A percentile compares a stretch with the other conserved stretches of the same genome.
Evolutionary conservation across 306 rosid genomes (phyloP).

Genomic region (Nissolia schottii): DNA sequence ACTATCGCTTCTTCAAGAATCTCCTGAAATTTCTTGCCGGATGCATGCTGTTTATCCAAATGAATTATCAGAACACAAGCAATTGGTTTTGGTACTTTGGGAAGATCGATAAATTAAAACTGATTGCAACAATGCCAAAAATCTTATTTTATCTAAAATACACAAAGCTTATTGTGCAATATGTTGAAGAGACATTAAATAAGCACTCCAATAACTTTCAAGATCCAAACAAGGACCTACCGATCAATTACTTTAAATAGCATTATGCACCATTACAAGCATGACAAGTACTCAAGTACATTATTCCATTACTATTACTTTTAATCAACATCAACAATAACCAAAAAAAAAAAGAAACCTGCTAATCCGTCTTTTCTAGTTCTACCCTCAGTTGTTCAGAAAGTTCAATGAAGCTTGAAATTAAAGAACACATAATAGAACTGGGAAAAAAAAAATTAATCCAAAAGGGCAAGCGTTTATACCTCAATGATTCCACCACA

Average conservation of each 20-base stretch:
- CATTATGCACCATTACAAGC: not conserved
- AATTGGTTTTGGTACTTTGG: not conserved
- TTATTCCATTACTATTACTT: not conserved
- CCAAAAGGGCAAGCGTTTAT: constrained; percentile 22
- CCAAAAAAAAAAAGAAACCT: not conserved
- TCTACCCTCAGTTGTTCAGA: not conserved
- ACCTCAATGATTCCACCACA: constrained; percentile 99
- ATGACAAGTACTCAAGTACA: not conserved
- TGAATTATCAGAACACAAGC: constrained; percentile 30
- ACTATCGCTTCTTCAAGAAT: constrained; percentile 90
- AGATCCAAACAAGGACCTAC: constrained; percentile 16
- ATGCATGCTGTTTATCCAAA: constrained; percentile 66
- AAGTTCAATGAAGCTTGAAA: constrained; percentile 3
- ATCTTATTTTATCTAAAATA: not conserved
- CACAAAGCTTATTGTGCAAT: not conserved
- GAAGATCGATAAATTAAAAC: not conserved
- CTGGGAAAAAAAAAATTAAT: not conserved
- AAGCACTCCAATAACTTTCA: not conserved
- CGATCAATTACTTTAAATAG: not conserved
- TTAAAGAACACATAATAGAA: not conserved
- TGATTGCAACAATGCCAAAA: not conserved
- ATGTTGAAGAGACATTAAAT: not conserved
- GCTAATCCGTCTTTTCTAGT: no score
- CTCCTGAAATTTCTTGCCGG: constrained; percentile 87
- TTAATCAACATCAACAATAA: no score